Percentiles rank a stretch among this genome's conserved stretches.
These are phyloP conservation scores for Phytophthora sp. DNA, from an alignment of 352 stramenopile genomes.

Conservation along the genomic window DNA sequence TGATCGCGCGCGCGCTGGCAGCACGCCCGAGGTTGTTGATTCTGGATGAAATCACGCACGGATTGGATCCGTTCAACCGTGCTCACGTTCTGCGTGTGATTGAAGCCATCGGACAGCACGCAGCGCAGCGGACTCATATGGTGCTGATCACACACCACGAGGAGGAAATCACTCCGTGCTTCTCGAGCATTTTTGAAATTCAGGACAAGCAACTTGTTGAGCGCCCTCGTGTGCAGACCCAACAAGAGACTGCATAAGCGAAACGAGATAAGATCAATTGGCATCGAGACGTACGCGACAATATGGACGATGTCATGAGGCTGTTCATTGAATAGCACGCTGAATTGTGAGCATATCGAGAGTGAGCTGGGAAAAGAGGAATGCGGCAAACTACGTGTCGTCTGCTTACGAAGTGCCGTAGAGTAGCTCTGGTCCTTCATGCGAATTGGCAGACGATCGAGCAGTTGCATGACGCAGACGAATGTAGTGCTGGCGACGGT, in stretches of 20 bases:
- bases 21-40: conserved; percentile 81
- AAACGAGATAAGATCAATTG: neutral
- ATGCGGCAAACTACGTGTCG: neutral
- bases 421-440: conserved; percentile 4
- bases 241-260: conserved; percentile 30
- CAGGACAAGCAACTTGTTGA: conserved; percentile 64
- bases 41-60: conserved; percentile 93
- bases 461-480: conserved; percentile 1
- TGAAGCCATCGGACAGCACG: conserved; percentile 70
- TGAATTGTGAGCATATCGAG: neutral
- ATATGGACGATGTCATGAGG: too few species aligned
- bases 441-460: neutral
- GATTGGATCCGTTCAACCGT: conserved; percentile 88
- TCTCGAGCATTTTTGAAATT: conserved; percentile 86
- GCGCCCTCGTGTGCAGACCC: conserved; percentile 18
- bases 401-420: conserved; percentile 31
- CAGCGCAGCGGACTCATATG: conserved; percentile 54
- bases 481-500: conserved; percentile 20
- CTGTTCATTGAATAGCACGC: neutral
- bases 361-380: neutral
- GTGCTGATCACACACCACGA: conserved; percentile 94
- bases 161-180: conserved; percentile 88
- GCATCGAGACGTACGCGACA: too few species aligned
- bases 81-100: conserved; percentile 78
- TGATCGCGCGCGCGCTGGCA: conserved; percentile 87